A percentile compares a stretch with the other conserved stretches of the same genome.
Conservation (phyloP, 305 asterid species). For the Fraxinus latifolia region DNA sequence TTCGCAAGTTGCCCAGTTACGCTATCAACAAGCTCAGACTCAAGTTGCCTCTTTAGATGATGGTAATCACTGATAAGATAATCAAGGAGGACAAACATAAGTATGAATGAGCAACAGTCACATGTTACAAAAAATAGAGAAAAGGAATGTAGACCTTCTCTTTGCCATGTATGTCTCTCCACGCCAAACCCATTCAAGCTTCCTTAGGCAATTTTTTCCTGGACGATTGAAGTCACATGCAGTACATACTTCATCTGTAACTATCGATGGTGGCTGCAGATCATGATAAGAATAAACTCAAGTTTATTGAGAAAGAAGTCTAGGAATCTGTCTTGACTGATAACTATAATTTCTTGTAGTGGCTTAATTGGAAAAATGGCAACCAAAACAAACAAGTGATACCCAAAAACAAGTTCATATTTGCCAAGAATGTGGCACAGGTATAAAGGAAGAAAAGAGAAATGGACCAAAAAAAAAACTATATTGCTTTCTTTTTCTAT, state of each 20-base stretch:
- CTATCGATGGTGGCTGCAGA: slow-evolving; percentile 90
- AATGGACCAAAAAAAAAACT: background rate
- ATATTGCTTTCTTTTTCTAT: background rate
- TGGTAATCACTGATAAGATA: slow-evolving; percentile 68
- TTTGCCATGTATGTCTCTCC: slow-evolving; percentile 96
- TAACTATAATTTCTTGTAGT: slow-evolving; percentile 16
- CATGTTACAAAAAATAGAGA: slow-evolving; percentile 21
- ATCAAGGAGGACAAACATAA: slow-evolving; percentile 24
- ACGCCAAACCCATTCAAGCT: slow-evolving; percentile 99
- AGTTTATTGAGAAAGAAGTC: slow-evolving; percentile 29
- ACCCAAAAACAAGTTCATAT: background rate
- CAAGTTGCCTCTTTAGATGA: slow-evolving; percentile 95
- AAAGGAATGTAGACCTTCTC: slow-evolving; percentile 62
- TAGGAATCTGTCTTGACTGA: slow-evolving; percentile 18
- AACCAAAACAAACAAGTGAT: slow-evolving; percentile 19
- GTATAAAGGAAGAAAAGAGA: background rate
- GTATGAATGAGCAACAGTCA: slow-evolving; percentile 19
- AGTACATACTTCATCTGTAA: slow-evolving; percentile 94
- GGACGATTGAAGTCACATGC: slow-evolving; percentile 99
- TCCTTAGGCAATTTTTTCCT: slow-evolving; percentile 93
- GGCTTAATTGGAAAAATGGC: slow-evolving; percentile 17
- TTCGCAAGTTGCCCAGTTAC: slow-evolving; percentile 55
- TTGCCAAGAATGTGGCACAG: background rate
- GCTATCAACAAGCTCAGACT: slow-evolving; percentile 77
- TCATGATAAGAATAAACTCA: slow-evolving; percentile 30